A percentile compares a stretch with the other conserved stretches of the same genome.
Conservation (phyloP, 2,329 filamentous ascomycete species). For the Amylocarpus encephaloides region DNA sequence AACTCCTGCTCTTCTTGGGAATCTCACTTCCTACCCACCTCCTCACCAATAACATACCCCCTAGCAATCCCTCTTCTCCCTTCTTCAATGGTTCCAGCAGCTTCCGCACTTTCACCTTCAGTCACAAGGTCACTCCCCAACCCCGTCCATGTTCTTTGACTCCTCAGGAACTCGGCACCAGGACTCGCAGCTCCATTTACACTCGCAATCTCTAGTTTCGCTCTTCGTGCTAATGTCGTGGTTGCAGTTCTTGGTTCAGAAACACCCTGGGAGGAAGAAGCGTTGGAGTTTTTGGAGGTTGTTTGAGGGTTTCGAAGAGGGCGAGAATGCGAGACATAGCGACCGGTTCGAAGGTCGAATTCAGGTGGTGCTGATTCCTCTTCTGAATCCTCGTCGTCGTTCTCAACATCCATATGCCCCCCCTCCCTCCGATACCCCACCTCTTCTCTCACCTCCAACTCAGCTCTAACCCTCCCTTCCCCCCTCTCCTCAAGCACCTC, state of each 20-base stretch:
- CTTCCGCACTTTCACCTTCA: conserved; percentile 50
- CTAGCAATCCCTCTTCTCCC: conserved; percentile 82
- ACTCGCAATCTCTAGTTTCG: conserved; percentile 65
- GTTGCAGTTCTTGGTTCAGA: conserved; percentile 21
- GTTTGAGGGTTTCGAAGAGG: conserved; percentile 50
- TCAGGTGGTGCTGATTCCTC: conserved; percentile 77
- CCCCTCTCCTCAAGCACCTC: conserved; percentile 47
- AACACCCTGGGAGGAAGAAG: background rate
- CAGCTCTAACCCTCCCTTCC: conserved; percentile 17
- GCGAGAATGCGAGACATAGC: conserved; percentile 70
- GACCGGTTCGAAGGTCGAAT: conserved; percentile 85
- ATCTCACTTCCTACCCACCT: conserved; percentile 27
- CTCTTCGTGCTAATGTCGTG: conserved; percentile 55
- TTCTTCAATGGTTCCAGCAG: conserved; percentile 71
- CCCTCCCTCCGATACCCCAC: conserved; percentile 11
- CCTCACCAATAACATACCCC: conserved; percentile 73
- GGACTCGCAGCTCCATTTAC: conserved; percentile 86
- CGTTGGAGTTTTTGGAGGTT: background rate
- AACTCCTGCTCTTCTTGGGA: background rate
- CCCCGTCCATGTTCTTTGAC: conserved; percentile 83
- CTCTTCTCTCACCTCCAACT: conserved; percentile 12
- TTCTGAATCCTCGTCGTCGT: conserved; percentile 38
- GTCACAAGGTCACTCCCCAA: conserved; percentile 78
- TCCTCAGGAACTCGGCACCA: conserved; percentile 78
- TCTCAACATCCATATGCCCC: conserved; percentile 5